Evolutionary conservation across 495 filamentous ascomycete genomes (phyloP).

Genomic region (Pseudoneurospora amorphoporcata): DNA sequence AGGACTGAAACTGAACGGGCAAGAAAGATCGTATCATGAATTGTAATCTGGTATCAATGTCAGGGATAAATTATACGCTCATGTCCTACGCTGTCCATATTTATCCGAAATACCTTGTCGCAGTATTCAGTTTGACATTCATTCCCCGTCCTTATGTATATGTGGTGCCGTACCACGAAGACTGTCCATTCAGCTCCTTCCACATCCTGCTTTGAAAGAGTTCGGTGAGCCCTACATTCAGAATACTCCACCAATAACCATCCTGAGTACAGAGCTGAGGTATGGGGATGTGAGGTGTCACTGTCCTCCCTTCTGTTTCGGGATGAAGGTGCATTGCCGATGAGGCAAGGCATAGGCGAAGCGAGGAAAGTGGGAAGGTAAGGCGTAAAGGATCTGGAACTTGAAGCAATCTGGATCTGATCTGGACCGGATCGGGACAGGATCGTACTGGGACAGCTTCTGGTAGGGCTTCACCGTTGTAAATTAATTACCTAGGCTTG

Average conservation of each 20-base stretch:
- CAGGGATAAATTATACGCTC: too few species aligned
- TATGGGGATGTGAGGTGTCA: not conserved
- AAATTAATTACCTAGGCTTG: not conserved
- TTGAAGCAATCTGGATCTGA: not conserved
- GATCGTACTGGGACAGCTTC: not conserved
- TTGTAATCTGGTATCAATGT: too few species aligned
- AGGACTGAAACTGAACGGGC: too few species aligned
- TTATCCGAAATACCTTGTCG: too few species aligned
- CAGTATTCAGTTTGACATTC: too few species aligned
- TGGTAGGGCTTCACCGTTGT: not conserved
- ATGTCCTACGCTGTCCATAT: too few species aligned
- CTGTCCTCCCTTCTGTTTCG: not conserved
- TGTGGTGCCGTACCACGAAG: not conserved
- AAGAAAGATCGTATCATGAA: too few species aligned
- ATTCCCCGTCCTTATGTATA: too few species aligned
- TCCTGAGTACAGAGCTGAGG: not conserved
- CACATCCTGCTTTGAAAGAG: not conserved
- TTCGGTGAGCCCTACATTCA: not conserved
- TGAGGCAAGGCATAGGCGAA: not conserved
- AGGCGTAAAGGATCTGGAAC: not conserved
- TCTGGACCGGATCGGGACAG: not conserved
- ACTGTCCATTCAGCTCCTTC: not conserved
- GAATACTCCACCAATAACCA: not conserved
- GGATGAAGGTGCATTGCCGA: not conserved
- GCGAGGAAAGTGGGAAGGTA: too few species aligned